Conservation (phyloP, 2,329 filamentous ascomycete species). For the Byssothecium circinans region DNA sequence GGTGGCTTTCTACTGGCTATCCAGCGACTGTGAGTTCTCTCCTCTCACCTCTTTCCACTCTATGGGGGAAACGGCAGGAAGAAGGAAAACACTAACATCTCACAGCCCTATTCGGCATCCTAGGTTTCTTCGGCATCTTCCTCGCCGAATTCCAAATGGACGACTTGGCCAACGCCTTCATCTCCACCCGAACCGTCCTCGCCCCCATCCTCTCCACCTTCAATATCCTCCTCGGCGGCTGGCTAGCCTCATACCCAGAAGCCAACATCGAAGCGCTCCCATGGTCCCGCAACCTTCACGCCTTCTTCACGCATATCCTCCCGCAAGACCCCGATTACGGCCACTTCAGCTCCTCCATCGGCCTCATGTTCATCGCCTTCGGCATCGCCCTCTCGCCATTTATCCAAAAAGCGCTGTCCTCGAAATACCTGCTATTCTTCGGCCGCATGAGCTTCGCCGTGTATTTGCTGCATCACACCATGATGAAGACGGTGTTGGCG, state of each 20-base stretch:
- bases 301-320: conserved; percentile 4
- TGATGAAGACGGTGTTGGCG: conserved; percentile 9
- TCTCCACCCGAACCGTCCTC: conserved; percentile 5
- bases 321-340: conserved; percentile 7
- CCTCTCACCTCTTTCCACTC: not conserved
- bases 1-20: conserved; percentile 9
- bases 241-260: conserved; percentile 9
- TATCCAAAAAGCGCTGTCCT: conserved; percentile 4
- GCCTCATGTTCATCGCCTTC: conserved; percentile 6
- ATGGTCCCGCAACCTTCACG: conserved; percentile 10
- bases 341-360: conserved; percentile 9
- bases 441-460: conserved; percentile 10
- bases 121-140: conserved; percentile 12
- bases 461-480: conserved; percentile 7
- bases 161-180: conserved; percentile 7
- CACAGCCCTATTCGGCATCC: conserved; percentile 8
- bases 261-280: conserved; percentile 5
- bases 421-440: conserved; percentile 7
- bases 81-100: not conserved
- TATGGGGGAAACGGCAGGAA: not conserved
- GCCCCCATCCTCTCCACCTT: conserved; percentile 6
- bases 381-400: conserved; percentile 8
- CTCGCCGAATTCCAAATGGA: conserved; percentile 11
- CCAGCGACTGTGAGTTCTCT: conserved; percentile 5
- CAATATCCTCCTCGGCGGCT: conserved; percentile 8